Conservation (phyloP, 768 basidiomycete genomes). For the Lentinus tigrinus region DNA sequence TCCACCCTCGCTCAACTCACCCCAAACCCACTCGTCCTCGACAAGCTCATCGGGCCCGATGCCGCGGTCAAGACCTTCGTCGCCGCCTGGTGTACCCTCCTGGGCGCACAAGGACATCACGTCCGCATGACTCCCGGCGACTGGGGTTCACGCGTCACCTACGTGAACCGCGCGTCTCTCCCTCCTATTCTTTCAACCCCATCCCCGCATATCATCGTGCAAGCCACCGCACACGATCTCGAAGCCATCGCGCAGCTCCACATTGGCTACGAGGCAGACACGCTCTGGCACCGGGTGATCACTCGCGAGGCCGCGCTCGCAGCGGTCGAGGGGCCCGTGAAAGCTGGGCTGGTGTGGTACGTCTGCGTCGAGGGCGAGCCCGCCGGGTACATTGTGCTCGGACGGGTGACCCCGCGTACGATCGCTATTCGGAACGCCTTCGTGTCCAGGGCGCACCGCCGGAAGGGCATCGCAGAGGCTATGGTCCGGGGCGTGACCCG, state of each 20-base stretch:
- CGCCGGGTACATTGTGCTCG: slow-evolving; percentile 13
- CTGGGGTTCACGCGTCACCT: neutral
- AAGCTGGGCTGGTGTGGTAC: neutral
- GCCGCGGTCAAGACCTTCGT: slow-evolving; percentile 7
- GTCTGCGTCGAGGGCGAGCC: slow-evolving; percentile 5
- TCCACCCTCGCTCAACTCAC: neutral
- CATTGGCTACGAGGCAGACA: slow-evolving; percentile 3
- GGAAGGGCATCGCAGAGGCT: slow-evolving; percentile 19
- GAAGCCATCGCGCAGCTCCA: slow-evolving; percentile 1
- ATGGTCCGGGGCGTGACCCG: slow-evolving; percentile 16
- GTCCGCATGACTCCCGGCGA: neutral
- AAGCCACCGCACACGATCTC: neutral
- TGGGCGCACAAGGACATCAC: neutral
- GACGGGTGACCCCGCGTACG: slow-evolving; percentile 18
- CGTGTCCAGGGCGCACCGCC: slow-evolving; percentile 9
- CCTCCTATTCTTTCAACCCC: slow-evolving; percentile 1
- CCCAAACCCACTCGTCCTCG: neutral
- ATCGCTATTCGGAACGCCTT: slow-evolving; percentile 21
- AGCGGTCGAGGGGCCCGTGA: neutral
- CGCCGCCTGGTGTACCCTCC: slow-evolving; percentile 1
- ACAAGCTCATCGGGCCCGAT: neutral
- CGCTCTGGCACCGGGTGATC: neutral
- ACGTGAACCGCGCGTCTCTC: slow-evolving; percentile 9
- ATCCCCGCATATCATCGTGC: neutral
- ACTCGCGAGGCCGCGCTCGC: neutral